These are phyloP conservation scores for Ustilago vetiveriae DNA, from an alignment of 1,284 basidiomycete species.

Conservation along the genomic window DNA sequence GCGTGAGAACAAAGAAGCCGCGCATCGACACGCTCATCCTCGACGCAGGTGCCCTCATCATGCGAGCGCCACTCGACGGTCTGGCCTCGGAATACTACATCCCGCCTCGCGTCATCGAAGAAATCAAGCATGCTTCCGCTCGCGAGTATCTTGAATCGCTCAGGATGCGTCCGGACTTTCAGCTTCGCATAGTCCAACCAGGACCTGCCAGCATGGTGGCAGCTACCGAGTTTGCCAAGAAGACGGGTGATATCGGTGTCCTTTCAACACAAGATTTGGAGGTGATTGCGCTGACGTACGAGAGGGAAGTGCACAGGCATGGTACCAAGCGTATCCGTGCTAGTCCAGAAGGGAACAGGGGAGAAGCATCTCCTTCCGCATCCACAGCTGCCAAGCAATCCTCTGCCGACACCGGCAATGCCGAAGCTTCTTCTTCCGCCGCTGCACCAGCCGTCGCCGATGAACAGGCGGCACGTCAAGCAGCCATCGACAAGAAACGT, in stretches of 20 bases:
- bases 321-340: slow-evolving; percentile 71
- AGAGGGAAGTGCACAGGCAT: slow-evolving; percentile 74
- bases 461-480: slow-evolving; percentile 23
- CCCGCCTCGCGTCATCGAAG: slow-evolving; percentile 59
- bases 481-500: slow-evolving; percentile 43
- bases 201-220: slow-evolving; percentile 56
- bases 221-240: slow-evolving; percentile 92
- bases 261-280: slow-evolving; percentile 90
- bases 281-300: slow-evolving; percentile 87
- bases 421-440: slow-evolving; percentile 13
- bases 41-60: slow-evolving; percentile 64
- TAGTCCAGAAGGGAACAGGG: slow-evolving; percentile 67
- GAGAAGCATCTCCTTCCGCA: slow-evolving; percentile 12
- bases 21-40: slow-evolving; percentile 62
- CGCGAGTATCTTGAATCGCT: slow-evolving; percentile 62
- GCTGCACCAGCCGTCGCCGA: background rate
- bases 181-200: slow-evolving; percentile 59
- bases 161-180: slow-evolving; percentile 50
- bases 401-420: slow-evolving; percentile 16
- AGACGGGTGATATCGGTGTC: slow-evolving; percentile 95
- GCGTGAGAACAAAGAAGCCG: slow-evolving; percentile 33
- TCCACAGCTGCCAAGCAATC: slow-evolving; percentile 1
- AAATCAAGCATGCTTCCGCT: slow-evolving; percentile 62
- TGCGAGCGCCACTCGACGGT: slow-evolving; percentile 56
- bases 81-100: slow-evolving; percentile 63